phyloP scores from a whole-genome alignment of 345 rosid species.

The Limnanthes douglasii region DNA sequence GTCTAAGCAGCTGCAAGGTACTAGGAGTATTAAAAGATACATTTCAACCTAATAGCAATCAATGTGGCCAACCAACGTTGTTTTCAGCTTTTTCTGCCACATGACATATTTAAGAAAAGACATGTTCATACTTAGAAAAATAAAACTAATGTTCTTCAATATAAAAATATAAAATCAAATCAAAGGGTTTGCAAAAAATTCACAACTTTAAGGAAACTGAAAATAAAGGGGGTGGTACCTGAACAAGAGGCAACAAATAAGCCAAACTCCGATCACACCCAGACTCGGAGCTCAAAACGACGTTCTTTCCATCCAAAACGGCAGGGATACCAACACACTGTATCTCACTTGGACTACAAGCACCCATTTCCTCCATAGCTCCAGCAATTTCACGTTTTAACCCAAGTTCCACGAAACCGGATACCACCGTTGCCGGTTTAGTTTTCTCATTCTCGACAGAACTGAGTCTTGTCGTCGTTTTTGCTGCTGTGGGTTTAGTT shows the following conservation, averaged over 20 bases:
- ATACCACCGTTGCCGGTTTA: too few species aligned
- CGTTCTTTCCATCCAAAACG: slow-evolving; percentile 36
- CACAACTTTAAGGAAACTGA: background rate
- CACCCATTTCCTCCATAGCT: too few species aligned
- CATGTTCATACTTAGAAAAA: background rate
- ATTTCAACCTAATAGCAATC: too few species aligned
- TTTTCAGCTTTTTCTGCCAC: too few species aligned
- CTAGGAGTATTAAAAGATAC: too few species aligned
- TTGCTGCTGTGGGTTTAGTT: too few species aligned
- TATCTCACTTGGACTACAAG: too few species aligned
- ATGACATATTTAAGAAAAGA: background rate
- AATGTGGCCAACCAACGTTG: too few species aligned
- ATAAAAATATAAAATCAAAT: slow-evolving; percentile 1
- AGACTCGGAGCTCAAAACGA: slow-evolving; percentile 49
- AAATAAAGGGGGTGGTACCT: slow-evolving; percentile 14
- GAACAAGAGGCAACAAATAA: slow-evolving; percentile 50
- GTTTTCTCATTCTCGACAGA: too few species aligned
- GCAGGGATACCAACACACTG: slow-evolving; percentile 57
- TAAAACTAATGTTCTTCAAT: background rate
- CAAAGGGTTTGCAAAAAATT: background rate
- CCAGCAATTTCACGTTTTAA: too few species aligned
- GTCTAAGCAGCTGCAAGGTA: slow-evolving; percentile 32
- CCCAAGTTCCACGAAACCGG: too few species aligned
- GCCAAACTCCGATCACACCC: slow-evolving; percentile 56
- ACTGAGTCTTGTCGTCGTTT: too few species aligned